These are phyloP conservation scores for Suhomyces coccinellae DNA, from an alignment of 1,139 yeast genomes.

Conservation along the genomic window DNA sequence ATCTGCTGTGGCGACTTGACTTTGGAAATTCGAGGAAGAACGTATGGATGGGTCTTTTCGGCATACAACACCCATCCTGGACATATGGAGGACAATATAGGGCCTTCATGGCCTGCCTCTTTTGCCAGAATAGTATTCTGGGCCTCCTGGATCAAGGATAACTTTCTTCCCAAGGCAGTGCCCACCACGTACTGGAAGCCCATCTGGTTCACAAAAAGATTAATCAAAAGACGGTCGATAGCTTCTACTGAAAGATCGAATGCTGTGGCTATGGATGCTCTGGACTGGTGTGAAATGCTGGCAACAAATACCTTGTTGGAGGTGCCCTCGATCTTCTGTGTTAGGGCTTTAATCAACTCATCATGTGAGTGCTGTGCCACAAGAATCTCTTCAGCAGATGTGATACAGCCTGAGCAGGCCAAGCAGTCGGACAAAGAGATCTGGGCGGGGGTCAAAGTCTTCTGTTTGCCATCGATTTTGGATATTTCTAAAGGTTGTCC, in stretches of 20 bases:
- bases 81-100: slow-evolving; percentile 67
- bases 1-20: slow-evolving; percentile 93
- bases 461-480: slow-evolving; percentile 51
- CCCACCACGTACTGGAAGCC: slow-evolving; percentile 82
- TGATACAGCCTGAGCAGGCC: slow-evolving; percentile 97
- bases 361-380: slow-evolving; percentile 89
- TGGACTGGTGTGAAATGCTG: slow-evolving; percentile 81
- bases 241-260: slow-evolving; percentile 51
- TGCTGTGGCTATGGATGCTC: slow-evolving; percentile 80
- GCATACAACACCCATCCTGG: slow-evolving; percentile 98
- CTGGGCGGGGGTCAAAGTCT: slow-evolving; percentile 72
- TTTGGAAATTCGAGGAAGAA: slow-evolving; percentile 59
- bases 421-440: slow-evolving; percentile 89
- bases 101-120: slow-evolving; percentile 29
- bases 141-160: slow-evolving; percentile 65
- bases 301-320: slow-evolving; percentile 55
- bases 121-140: slow-evolving; percentile 43
- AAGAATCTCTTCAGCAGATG: slow-evolving; percentile 91
- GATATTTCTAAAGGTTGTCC: slow-evolving; percentile 74
- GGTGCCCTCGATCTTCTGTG: slow-evolving; percentile 24
- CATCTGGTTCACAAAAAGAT: slow-evolving; percentile 57
- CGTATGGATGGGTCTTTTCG: slow-evolving; percentile 90
- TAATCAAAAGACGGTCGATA: slow-evolving; percentile 61
- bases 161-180: slow-evolving; percentile 74
- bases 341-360: slow-evolving; percentile 65